These are phyloP conservation scores for Ogataea zsoltii DNA, from an alignment of 805 yeast genomes.

Conservation along the genomic window DNA sequence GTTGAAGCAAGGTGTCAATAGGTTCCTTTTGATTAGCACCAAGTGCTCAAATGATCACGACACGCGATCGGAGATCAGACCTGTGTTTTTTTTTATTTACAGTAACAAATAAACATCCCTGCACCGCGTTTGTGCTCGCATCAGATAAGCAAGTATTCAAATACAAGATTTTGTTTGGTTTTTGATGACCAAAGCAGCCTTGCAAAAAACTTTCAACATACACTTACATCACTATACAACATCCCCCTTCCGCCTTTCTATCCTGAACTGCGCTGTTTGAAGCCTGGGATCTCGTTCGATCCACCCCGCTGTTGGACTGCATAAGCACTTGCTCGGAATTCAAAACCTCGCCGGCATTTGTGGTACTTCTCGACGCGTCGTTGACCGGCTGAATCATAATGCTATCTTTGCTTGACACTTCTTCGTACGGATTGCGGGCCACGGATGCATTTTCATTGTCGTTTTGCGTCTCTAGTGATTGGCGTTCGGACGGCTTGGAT, in stretches of 20 bases:
- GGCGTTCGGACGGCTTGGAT: not conserved
- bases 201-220: no score
- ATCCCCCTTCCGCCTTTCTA: slow-evolving; percentile 7
- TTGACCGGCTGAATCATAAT: not conserved
- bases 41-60: no score
- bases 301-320: not conserved
- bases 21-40: no score
- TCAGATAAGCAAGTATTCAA: not conserved
- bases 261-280: not conserved
- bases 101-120: not conserved
- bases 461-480: not conserved
- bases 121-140: not conserved
- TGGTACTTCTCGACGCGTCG: not conserved
- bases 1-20: no score
- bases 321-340: not conserved
- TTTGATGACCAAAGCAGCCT: no score
- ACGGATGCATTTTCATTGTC: not conserved
- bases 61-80: no score
- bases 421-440: slow-evolving; percentile 3
- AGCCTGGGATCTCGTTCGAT: not conserved
- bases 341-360: not conserved
- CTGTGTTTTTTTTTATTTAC: not conserved
- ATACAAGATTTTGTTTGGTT: no score
- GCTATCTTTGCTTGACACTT: slow-evolving; percentile 8
- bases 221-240: slow-evolving; percentile 19